Evolutionary conservation across 129 eudicot species (phyloP).

Genomic region (Gnaphalium uliginosum): DNA sequence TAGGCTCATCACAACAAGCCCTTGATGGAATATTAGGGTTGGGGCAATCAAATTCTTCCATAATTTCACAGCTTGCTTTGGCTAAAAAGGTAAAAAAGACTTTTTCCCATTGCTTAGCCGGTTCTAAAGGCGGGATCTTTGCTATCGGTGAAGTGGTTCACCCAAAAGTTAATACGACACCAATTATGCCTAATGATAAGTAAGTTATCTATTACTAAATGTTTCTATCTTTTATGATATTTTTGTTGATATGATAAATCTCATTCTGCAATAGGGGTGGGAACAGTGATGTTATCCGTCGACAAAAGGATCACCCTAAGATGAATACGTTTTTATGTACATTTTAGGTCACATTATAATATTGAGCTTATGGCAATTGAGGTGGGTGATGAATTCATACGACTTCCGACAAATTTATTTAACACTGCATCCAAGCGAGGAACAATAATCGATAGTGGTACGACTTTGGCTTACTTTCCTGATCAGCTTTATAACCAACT

Average conservation of each 20-base stretch:
- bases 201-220: background rate
- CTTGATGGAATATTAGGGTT: constrained; percentile 91
- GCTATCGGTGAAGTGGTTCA: constrained; percentile 87
- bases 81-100: constrained; percentile 64
- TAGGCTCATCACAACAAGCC: constrained; percentile 67
- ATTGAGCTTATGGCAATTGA: constrained; percentile 62
- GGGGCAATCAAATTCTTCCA: constrained; percentile 78
- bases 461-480: constrained; percentile 96
- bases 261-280: too few species aligned
- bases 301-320: too few species aligned
- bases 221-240: background rate
- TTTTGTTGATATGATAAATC: constrained; percentile 11
- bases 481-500: constrained; percentile 50
- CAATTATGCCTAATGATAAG: constrained; percentile 58
- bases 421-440: constrained; percentile 52
- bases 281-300: too few species aligned
- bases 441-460: constrained; percentile 83
- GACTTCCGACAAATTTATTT: constrained; percentile 44
- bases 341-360: constrained; percentile 73
- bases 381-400: constrained; percentile 63
- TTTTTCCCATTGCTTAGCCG: constrained; percentile 87
- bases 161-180: constrained; percentile 74
- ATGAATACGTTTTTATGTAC: constrained; percentile 28
- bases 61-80: constrained; percentile 76
- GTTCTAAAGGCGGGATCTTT: constrained; percentile 74